Conservation (phyloP, 371 early-diverging fungal genomes). For the Dichotomocladium elegans region DNA sequence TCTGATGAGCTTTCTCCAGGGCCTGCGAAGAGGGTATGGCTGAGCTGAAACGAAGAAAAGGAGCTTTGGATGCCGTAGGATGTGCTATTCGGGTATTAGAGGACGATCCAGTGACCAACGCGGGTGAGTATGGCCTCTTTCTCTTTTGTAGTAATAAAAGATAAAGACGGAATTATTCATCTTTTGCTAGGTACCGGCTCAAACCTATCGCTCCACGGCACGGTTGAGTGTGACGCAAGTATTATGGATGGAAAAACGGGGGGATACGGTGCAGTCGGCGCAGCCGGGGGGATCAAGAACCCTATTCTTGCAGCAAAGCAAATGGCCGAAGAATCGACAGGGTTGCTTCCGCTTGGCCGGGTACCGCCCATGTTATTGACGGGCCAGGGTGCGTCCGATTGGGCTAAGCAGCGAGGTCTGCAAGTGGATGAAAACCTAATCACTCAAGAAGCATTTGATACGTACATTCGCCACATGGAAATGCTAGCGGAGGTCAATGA, state of each 20-base stretch:
- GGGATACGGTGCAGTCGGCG: constrained; percentile 77
- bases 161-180: no score
- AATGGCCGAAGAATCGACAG: constrained; percentile 37
- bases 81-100: constrained; percentile 41
- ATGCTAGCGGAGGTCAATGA: constrained; percentile 48
- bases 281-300: constrained; percentile 63
- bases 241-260: constrained; percentile 70
- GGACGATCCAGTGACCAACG: constrained; percentile 52
- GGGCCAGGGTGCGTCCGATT: constrained; percentile 60
- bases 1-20: constrained; percentile 11
- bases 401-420: constrained; percentile 39
- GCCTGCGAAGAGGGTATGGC: constrained; percentile 31
- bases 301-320: constrained; percentile 62
- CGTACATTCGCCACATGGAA: constrained; percentile 21
- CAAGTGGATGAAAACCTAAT: constrained; percentile 18
- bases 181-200: constrained; percentile 66
- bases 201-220: constrained; percentile 71
- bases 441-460: constrained; percentile 10
- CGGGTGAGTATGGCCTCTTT: constrained; percentile 22
- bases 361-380: constrained; percentile 75
- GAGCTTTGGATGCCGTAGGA: constrained; percentile 24
- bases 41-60: constrained; percentile 12
- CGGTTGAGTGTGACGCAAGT: constrained; percentile 86
- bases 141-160: no score
- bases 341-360: constrained; percentile 55